Evolutionary conservation across 2,329 filamentous ascomycete genomes (phyloP), one percentile per base, ranked within the genome.

Genomic region (Sarocladium kiliense): DNA sequence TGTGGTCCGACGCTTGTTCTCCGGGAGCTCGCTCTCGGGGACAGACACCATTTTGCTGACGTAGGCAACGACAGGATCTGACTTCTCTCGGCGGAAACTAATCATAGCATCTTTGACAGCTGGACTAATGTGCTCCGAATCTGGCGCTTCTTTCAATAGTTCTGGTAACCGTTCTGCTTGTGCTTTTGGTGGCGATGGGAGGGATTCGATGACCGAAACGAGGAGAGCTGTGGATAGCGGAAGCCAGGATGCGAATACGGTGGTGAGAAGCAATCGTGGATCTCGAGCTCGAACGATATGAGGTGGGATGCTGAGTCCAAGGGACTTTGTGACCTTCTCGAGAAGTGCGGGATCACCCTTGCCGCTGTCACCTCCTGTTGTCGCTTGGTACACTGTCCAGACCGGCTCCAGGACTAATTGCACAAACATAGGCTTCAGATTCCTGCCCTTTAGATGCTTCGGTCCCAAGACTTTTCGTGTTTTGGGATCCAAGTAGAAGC

Each of bases 11-110:
- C 90, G 81, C 69, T 88, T 95, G 68, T 96, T 96, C 54, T 93
- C 84, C 0, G 90, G 89, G 4, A 99, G 76, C 63, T 99, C 93
- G 69, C 90, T 97, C 65, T 95, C 90, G 0, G 91, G 93, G 12
- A 99, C 80, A 0, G 94, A 94, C 1, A 97, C 89, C 91, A 99
- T 97, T 69, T 99, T 99, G 73, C 93, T 97, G 58, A 99, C 89
- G 61, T 96, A 99, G 9, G 90, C 93, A 1, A 99, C 90, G 0
- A 96, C 85, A 0, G 93, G 92, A 56, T 88, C 87, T 0, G 85
- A 78, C 37, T 81, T 77, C 0, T 78, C 79, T 3, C 82, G 82
- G 64, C 88, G 89, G 66, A 96, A 97, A 0, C 85, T 78, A 2
- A 88, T 73, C 86, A 97, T 93, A 4, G 93, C 90, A n/a, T 88